Evolutionary conservation across 2,329 filamentous ascomycete genomes (phyloP).

Genomic region (Ophiostoma sp.): DNA sequence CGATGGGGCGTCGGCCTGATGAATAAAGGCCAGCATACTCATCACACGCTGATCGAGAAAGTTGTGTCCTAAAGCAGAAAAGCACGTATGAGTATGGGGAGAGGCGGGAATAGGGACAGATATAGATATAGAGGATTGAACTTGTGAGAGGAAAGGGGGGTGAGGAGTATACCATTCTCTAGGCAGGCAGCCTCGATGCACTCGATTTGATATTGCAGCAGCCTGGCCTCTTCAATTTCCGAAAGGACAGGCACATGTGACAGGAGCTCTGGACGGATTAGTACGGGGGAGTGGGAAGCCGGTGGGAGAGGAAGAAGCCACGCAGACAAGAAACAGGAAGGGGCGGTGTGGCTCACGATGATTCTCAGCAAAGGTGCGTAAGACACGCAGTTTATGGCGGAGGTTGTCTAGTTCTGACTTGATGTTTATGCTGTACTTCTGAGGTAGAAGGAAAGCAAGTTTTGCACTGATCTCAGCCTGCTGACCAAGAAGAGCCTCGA

Average conservation of each 20-base stretch:
- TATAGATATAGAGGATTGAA: constrained; percentile 2
- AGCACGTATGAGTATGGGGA: neutral
- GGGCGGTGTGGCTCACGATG: constrained; percentile 41
- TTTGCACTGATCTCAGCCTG: constrained; percentile 50
- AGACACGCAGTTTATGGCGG: constrained; percentile 48
- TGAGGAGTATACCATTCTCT: constrained; percentile 39
- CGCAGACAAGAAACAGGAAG: neutral
- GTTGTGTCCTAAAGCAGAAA: constrained; percentile 37
- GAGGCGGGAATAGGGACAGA: neutral
- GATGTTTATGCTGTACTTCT: constrained; percentile 44
- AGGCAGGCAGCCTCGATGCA: constrained; percentile 50
- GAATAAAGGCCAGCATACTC: constrained; percentile 36
- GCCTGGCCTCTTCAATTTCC: constrained; percentile 52
- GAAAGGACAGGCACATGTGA: constrained; percentile 44
- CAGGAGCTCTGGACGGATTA: constrained; percentile 35
- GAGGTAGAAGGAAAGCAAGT: constrained; percentile 44
- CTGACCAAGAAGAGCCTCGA: constrained; percentile 33
- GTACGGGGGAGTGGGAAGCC: neutral
- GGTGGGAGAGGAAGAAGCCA: neutral
- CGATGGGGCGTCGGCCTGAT: constrained; percentile 39
- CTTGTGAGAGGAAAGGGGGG: neutral
- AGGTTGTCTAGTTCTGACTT: constrained; percentile 50
- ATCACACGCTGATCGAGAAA: constrained; percentile 39
- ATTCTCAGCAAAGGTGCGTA: constrained; percentile 45
- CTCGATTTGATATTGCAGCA: constrained; percentile 54